phyloP scores from a whole-genome alignment of 176 grass and related monocot species.

The Carex pumila region DNA sequence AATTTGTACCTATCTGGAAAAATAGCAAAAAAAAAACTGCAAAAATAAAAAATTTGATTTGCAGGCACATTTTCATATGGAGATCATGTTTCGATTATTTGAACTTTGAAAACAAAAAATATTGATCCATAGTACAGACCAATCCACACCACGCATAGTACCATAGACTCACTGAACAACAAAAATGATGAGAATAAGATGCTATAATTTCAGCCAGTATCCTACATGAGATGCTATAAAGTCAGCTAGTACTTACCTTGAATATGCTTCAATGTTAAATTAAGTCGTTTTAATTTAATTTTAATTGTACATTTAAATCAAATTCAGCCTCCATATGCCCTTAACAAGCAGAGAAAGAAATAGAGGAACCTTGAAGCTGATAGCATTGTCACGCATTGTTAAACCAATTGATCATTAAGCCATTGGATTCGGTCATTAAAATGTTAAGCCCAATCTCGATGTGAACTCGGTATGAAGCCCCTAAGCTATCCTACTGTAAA shows the following conservation, averaged over 20 bases:
- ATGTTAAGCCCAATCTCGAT: background rate
- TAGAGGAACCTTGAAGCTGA: constrained; percentile 63
- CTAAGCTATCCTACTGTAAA: background rate
- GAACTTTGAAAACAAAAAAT: too few relatives aligned
- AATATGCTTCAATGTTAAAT: background rate
- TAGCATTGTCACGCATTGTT: constrained; percentile 98
- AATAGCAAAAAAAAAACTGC: too few relatives aligned
- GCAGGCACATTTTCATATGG: too few relatives aligned
- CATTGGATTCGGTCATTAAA: background rate
- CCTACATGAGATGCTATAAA: background rate
- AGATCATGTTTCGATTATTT: too few relatives aligned
- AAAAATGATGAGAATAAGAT: too few relatives aligned
- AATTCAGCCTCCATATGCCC: background rate
- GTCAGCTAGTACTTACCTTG: background rate
- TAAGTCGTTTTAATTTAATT: background rate
- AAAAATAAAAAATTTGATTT: too few relatives aligned
- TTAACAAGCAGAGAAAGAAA: constrained; percentile 14
- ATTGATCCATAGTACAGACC: too few relatives aligned
- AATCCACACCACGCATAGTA: too few relatives aligned
- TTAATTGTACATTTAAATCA: background rate
- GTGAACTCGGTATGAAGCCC: background rate
- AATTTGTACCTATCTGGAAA: too few relatives aligned
- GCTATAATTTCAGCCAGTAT: background rate
- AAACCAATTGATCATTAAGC: background rate
- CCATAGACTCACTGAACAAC: too few relatives aligned